phyloP scores from a whole-genome alignment of 257 asterid species.

The Linderniella brevidens region DNA sequence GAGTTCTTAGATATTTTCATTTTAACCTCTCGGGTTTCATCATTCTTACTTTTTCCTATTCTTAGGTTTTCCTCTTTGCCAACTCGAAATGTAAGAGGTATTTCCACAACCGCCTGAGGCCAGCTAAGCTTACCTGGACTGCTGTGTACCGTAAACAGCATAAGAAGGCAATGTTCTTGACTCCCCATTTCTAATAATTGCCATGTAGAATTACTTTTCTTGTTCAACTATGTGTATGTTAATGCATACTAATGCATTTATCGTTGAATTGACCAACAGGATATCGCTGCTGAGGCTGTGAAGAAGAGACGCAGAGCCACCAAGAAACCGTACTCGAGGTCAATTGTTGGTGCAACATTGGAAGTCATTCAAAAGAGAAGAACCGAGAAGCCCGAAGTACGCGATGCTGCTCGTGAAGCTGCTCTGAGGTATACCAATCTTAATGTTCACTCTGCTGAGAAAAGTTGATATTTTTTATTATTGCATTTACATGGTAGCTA shows the following conservation, averaged over 20 bases:
- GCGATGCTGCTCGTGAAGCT: conserved; percentile 94
- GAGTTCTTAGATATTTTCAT: no score
- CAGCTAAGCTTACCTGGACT: conserved; percentile 79
- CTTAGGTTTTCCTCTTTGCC: conserved; percentile 51
- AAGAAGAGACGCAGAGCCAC: conserved; percentile 77
- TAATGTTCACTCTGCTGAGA: no score
- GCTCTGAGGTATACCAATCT: conserved; percentile 44
- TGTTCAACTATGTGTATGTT: no score
- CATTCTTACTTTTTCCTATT: no score
- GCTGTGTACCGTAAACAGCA: conserved; percentile 78
- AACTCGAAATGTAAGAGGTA: conserved; percentile 86
- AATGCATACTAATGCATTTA: no score
- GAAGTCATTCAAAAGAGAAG: conserved; percentile 83
- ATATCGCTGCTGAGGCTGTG: conserved; percentile 62
- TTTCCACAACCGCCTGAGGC: conserved; percentile 76
- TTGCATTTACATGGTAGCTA: no score
- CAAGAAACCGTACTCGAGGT: conserved; percentile 78
- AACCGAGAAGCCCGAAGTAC: conserved; percentile 72
- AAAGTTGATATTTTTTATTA: no score
- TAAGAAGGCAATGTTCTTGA: conserved; percentile 34
- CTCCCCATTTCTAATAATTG: no score
- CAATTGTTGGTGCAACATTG: conserved; percentile 82
- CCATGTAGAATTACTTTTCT: no score
- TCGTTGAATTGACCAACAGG: conserved; percentile 20
- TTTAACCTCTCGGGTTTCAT: no score